A percentile compares a stretch with the other conserved stretches of the same genome.
phyloP scores from a whole-genome alignment of 169 alveolate genomes.

The Eimeria acervulina region DNA sequence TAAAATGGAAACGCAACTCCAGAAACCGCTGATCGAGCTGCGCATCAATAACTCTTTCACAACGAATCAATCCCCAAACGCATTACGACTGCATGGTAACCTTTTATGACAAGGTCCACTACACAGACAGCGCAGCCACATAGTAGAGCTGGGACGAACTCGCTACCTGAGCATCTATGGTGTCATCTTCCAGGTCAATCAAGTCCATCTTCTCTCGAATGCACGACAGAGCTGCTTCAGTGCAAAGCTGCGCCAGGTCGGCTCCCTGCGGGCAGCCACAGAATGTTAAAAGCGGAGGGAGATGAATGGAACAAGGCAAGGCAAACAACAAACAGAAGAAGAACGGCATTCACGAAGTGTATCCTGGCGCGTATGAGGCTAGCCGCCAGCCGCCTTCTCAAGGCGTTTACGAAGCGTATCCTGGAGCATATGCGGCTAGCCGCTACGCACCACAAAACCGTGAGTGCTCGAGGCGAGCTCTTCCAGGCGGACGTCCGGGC shows the following conservation, averaged over 20 bases:
- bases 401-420: not conserved
- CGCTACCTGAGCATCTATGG: constrained; percentile 97
- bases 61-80: not conserved
- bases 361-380: not conserved
- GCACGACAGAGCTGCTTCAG: constrained; percentile 99
- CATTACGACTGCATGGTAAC: not conserved
- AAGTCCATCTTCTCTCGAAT: constrained; percentile 99
- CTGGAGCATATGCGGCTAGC: not conserved
- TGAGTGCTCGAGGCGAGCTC: constrained; percentile 99
- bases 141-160: not conserved
- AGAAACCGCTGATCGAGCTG: not conserved
- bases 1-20: not conserved
- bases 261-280: constrained; percentile 91
- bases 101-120: not conserved
- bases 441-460: constrained; percentile 96
- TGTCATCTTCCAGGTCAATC: constrained; percentile 99
- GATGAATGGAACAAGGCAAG: not conserved
- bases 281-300: not conserved
- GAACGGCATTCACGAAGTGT: not conserved
- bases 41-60: not conserved
- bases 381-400: not conserved
- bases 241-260: constrained; percentile 98
- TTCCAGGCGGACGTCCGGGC: constrained; percentile 98
- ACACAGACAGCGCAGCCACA: not conserved
- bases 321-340: not conserved